Conservation (phyloP, 495 filamentous ascomycete genomes). For the Daldinia childiae region DNA sequence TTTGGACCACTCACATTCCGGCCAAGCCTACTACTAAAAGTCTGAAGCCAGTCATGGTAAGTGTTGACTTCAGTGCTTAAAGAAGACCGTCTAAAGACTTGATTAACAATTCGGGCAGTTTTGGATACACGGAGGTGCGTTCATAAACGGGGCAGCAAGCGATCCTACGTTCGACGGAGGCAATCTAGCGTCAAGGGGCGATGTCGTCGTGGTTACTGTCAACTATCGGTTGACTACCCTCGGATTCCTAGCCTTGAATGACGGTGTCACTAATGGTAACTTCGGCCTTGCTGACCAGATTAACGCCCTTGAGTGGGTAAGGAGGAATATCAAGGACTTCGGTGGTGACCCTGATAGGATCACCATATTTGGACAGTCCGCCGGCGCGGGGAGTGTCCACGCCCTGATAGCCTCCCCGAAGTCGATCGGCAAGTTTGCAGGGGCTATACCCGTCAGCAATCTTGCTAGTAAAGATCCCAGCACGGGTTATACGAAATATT, state of each 20-base stretch:
- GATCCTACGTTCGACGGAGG: conserved; percentile 58
- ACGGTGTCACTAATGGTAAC: conserved; percentile 63
- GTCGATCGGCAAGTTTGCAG: conserved; percentile 58
- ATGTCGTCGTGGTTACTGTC: conserved; percentile 69
- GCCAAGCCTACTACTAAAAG: conserved; percentile 37
- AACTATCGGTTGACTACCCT: conserved; percentile 72
- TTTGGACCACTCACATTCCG: conserved; percentile 63
- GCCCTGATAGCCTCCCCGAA: conserved; percentile 64
- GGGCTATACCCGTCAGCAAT: conserved; percentile 60
- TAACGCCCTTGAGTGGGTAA: conserved; percentile 70
- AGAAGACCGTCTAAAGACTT: not conserved
- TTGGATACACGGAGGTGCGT: conserved; percentile 59
- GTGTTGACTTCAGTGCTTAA: not conserved
- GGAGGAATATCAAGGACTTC: conserved; percentile 66
- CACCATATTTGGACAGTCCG: conserved; percentile 66
- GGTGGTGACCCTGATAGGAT: conserved; percentile 69
- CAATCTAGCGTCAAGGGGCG: conserved; percentile 59
- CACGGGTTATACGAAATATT: conserved; percentile 31
- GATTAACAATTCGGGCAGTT: conserved; percentile 47
- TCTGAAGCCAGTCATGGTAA: not conserved
- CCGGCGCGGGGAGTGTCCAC: conserved; percentile 62
- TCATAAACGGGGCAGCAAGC: conserved; percentile 52
- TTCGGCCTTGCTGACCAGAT: conserved; percentile 66
- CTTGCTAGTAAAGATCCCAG: conserved; percentile 59
- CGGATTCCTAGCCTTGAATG: conserved; percentile 63